Percentiles rank a stretch among this genome's conserved stretches.
Evolutionary conservation across 768 basidiomycete species (phyloP).

Genomic region (Rhizopogon vesiculosus): DNA sequence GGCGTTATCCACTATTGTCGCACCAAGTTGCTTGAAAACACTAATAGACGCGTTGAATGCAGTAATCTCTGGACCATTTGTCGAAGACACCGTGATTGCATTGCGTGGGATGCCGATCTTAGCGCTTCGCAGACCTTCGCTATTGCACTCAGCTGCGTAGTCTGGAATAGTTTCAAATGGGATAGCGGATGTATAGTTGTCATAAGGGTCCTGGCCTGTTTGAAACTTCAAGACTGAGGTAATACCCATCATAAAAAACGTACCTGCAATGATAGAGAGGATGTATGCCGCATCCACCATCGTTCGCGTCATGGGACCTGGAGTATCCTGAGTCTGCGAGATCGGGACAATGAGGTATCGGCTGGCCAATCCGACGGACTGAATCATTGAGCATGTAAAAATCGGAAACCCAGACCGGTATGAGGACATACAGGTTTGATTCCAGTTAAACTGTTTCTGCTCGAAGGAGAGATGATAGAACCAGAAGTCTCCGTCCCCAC

Average conservation of each 20-base stretch:
- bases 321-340: slow-evolving; percentile 47
- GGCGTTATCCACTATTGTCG: background rate
- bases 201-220: background rate
- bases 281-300: slow-evolving; percentile 49
- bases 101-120: slow-evolving; percentile 1
- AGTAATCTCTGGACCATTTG: background rate
- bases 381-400: background rate
- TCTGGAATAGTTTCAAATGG: background rate
- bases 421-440: slow-evolving; percentile 39
- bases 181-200: slow-evolving; percentile 1
- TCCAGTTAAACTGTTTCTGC: slow-evolving; percentile 46
- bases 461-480: slow-evolving; percentile 43
- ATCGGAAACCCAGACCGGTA: background rate
- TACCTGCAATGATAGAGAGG: slow-evolving; percentile 45
- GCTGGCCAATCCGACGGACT: background rate
- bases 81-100: background rate
- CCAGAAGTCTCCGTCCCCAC: slow-evolving; percentile 45
- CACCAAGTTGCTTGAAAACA: background rate
- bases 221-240: background rate
- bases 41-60: background rate
- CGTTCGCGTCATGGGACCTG: slow-evolving; percentile 48
- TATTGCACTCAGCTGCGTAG: background rate
- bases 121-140: background rate
- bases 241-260: background rate
- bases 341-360: slow-evolving; percentile 41